phyloP scores from a whole-genome alignment of 768 basidiomycete species.

The Sistotremastrum niveocremeum region DNA sequence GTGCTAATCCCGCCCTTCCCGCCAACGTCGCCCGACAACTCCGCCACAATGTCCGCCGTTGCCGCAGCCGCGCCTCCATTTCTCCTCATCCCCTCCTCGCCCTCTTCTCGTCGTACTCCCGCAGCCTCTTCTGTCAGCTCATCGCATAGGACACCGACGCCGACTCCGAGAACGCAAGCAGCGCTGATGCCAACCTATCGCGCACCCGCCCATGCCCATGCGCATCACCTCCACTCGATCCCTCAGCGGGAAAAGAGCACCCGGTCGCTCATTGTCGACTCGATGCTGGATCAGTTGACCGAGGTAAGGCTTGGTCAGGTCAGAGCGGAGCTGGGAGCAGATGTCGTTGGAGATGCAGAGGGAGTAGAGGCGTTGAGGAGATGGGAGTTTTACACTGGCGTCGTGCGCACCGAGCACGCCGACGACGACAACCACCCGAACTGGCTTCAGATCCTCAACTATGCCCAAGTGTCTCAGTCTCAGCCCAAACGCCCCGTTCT shows the following conservation, averaged over 20 bases:
- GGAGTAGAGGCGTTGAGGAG: neutral
- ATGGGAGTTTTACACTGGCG: slow-evolving; percentile 1
- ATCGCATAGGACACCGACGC: too few species aligned
- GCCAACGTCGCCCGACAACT: too few species aligned
- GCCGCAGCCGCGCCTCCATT: too few species aligned
- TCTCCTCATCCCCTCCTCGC: too few species aligned
- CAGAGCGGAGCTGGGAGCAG: slow-evolving; percentile 51
- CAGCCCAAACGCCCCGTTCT: slow-evolving; percentile 18
- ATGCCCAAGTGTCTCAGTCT: too few species aligned
- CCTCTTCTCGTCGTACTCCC: too few species aligned
- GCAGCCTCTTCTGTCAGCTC: too few species aligned
- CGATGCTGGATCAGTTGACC: slow-evolving; percentile 76
- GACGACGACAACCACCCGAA: slow-evolving; percentile 15
- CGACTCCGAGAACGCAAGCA: too few species aligned
- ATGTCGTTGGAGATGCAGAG: slow-evolving; percentile 4
- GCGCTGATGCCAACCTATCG: slow-evolving; percentile 27
- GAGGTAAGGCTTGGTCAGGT: slow-evolving; percentile 74
- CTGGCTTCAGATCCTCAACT: neutral
- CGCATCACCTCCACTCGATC: slow-evolving; percentile 77
- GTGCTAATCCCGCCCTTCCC: too few species aligned
- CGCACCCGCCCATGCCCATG: slow-evolving; percentile 76
- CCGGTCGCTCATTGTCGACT: slow-evolving; percentile 74
- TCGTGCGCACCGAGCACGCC: neutral
- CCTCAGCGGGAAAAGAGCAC: slow-evolving; percentile 85
- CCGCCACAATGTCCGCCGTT: too few species aligned